Evolutionary conservation across 441 rosid species (phyloP).

Genomic region (Isatis lusitanica): DNA sequence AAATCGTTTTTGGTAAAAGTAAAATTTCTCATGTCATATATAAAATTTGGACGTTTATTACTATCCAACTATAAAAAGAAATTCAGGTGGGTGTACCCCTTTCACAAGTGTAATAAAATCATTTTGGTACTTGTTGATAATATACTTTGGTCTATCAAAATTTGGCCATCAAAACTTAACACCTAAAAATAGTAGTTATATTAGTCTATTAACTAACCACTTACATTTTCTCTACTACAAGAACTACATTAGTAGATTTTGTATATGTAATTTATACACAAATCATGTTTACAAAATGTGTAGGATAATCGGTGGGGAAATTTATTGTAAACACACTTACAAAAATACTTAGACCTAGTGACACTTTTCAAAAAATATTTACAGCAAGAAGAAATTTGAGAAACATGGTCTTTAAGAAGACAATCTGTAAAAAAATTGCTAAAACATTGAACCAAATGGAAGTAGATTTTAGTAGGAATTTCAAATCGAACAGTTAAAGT

Average conservation of each 20-base stretch:
- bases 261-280: no score
- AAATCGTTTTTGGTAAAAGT: neutral
- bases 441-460: neutral
- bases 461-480: neutral
- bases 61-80: no score
- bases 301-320: neutral
- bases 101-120: no score
- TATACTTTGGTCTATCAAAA: no score
- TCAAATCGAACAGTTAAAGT: neutral
- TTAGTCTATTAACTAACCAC: neutral
- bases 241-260: no score
- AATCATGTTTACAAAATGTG: neutral
- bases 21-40: neutral
- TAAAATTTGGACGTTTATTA: neutral
- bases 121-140: no score
- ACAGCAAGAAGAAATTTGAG: neutral
- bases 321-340: neutral
- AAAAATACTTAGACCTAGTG: neutral
- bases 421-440: neutral
- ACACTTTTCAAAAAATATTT: neutral
- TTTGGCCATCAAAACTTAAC: no score
- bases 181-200: neutral
- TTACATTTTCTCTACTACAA: neutral
- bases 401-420: neutral
- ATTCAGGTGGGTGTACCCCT: no score